Evolutionary conservation across 139 green algal species (phyloP).

Genomic region (Desmodesmus armatus): DNA sequence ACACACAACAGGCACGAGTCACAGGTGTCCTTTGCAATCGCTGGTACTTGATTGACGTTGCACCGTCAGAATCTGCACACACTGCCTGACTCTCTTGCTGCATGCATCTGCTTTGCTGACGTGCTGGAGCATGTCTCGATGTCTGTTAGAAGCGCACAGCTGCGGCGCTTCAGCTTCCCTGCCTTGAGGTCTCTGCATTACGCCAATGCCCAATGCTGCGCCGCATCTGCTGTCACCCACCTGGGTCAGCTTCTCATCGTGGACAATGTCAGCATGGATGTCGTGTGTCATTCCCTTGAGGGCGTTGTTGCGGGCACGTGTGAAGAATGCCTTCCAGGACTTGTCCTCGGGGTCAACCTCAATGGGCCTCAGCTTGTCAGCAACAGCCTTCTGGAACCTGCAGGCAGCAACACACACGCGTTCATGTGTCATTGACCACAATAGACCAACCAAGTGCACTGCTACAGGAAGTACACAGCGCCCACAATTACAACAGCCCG

Average conservation of each 20-base stretch:
- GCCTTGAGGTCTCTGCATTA: conserved; percentile 54
- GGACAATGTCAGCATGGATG: conserved; percentile 41
- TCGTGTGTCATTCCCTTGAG: conserved; percentile 47
- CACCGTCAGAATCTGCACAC: no score
- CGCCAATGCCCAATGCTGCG: no score
- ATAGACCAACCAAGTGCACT: background rate
- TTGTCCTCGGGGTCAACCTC: background rate
- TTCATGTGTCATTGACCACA: background rate
- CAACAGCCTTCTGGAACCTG: background rate
- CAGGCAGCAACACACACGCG: background rate
- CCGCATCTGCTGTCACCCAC: no score
- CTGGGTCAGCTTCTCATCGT: conserved; percentile 42
- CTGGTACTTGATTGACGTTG: no score
- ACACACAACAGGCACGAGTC: no score
- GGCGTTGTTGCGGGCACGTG: background rate
- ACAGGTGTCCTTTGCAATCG: no score
- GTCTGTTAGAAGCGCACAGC: no score
- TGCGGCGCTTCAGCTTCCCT: no score
- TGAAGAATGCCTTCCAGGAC: background rate
- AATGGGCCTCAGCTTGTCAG: background rate
- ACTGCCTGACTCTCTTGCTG: no score
- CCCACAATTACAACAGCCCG: background rate
- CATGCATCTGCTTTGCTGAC: no score
- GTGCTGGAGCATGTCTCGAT: no score
- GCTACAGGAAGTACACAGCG: background rate